Evolutionary conservation across 352 stramenopile species (phyloP), one percentile per base, ranked within the genome.

Genomic region (Phytophthora syringae): DNA sequence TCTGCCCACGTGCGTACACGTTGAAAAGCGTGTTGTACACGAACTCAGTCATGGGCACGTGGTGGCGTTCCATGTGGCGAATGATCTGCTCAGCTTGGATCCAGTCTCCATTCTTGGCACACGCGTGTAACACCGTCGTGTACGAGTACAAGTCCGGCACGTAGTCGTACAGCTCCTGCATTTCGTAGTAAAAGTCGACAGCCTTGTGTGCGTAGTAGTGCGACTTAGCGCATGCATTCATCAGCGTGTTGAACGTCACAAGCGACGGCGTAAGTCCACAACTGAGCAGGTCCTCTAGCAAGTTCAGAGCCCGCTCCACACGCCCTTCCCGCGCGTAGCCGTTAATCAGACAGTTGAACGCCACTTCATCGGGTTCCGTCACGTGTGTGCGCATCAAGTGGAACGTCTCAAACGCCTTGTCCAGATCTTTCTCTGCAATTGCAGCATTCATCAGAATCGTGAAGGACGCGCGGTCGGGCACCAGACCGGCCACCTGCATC

Each of bases 141-240:
- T 94, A 94, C 53, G 84, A 89, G 60, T 86, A 84, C 66, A 82
- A 56, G 63, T 92, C 83, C 39, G 86, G 86, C 22, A 82, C 64
- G 70, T 92, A 91, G 65, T 94, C 86, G 69, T 94, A 94, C 58
- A 93, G 61, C 57, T 94, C 86, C 61, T 94, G 86, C 86, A 94
- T 93, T 49, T 94, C 86, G 52, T 93, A 72, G 76, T 93, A 94
- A 40, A 94, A 93, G 40, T 94, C 86, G 25, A 92, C 64, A 3
- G 86, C 82, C 58, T 94, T 94, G 74, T 93, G 86, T 20, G 86
- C 86, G 70, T 87, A 94, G 57, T 94, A 89, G 70, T 89, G 79
- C 55, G 86, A 94, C 68, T 93, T 92, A 53, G 86, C 82, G 53
- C 86, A 94, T 22, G 86, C 86, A 42, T 90, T 82, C 50, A 94